A percentile compares a stretch with the other conserved stretches of the same genome.
These are phyloP conservation scores for Phytopythium boreale DNA, from an alignment of 352 stramenopile genomes.

Conservation along the genomic window DNA sequence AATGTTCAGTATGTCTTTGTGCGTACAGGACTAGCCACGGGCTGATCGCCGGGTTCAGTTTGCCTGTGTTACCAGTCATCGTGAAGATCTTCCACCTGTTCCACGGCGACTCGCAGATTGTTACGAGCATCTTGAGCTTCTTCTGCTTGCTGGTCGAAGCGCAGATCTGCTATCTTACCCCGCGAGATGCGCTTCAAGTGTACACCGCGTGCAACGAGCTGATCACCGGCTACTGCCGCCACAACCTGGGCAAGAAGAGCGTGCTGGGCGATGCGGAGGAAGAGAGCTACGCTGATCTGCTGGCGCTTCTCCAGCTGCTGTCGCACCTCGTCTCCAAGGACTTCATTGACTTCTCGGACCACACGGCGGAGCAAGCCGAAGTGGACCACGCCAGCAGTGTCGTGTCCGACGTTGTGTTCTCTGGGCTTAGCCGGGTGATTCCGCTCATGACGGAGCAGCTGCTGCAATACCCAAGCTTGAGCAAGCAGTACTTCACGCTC, in stretches of 20 bases:
- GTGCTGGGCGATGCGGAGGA: slow-evolving; percentile 66
- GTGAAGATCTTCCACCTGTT: slow-evolving; percentile 78
- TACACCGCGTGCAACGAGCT: slow-evolving; percentile 73
- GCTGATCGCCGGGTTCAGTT: slow-evolving; percentile 59
- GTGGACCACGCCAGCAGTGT: slow-evolving; percentile 57
- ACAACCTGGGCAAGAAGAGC: slow-evolving; percentile 71
- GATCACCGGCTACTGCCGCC: slow-evolving; percentile 59
- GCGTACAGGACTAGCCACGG: slow-evolving; percentile 40
- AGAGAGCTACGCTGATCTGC: slow-evolving; percentile 70
- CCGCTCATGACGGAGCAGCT: slow-evolving; percentile 89
- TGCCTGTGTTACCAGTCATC: slow-evolving; percentile 68
- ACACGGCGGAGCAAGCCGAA: slow-evolving; percentile 52
- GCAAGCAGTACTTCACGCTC: slow-evolving; percentile 88
- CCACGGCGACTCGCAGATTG: slow-evolving; percentile 66
- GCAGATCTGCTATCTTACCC: slow-evolving; percentile 73
- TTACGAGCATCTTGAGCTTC: slow-evolving; percentile 72
- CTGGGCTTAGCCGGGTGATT: slow-evolving; percentile 81
- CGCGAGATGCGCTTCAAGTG: slow-evolving; percentile 64
- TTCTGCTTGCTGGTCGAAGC: slow-evolving; percentile 79
- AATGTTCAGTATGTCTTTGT: not conserved
- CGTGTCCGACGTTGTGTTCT: slow-evolving; percentile 88
- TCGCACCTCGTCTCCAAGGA: slow-evolving; percentile 81
- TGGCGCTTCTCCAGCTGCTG: slow-evolving; percentile 74
- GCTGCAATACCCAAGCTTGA: slow-evolving; percentile 81
- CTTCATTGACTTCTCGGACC: slow-evolving; percentile 85